Percentiles rank a stretch among this genome's conserved stretches.
Evolutionary conservation across 2,329 filamentous ascomycete species (phyloP).

Genomic region (Ambrosiella cleistominuta): DNA sequence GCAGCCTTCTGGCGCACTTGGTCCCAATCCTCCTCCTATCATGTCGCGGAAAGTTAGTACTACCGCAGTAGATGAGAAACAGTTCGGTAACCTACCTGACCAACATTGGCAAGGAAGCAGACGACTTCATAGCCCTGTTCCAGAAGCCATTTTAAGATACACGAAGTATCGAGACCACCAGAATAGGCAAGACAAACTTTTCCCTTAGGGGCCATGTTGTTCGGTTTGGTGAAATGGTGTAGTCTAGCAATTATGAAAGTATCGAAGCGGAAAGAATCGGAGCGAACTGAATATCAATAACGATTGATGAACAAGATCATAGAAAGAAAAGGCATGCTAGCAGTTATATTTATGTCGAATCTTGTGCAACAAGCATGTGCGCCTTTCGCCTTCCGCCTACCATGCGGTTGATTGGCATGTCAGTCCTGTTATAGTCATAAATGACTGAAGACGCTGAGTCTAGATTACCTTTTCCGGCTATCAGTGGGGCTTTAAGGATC

Average conservation of each 20-base stretch:
- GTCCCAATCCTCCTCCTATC: conserved; percentile 16
- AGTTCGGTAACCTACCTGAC: conserved; percentile 30
- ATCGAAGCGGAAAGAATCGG: background rate
- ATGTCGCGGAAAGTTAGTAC: background rate
- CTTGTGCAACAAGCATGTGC: background rate
- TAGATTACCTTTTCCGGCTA: conserved; percentile 7
- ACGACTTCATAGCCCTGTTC: conserved; percentile 14
- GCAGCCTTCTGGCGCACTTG: conserved; percentile 25
- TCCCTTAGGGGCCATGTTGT: conserved; percentile 10
- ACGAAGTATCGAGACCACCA: conserved; percentile 25
- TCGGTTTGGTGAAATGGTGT: background rate
- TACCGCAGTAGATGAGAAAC: background rate
- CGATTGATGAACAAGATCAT: background rate
- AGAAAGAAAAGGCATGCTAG: too few relatives aligned
- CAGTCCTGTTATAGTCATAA: conserved; percentile 10
- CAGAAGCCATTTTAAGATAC: conserved; percentile 26
- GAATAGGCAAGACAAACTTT: conserved; percentile 13
- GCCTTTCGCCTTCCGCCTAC: conserved; percentile 9
- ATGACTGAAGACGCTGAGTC: conserved; percentile 2
- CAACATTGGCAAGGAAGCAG: conserved; percentile 43
- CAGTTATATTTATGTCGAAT: background rate
- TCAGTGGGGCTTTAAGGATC: conserved; percentile 10
- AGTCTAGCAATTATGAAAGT: background rate
- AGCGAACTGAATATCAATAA: background rate
- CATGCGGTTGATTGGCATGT: background rate